Evolutionary conservation across 2,329 filamentous ascomycete species (phyloP), one percentile per base, ranked within the genome.

Genomic region (Phyllachora maydis): DNA sequence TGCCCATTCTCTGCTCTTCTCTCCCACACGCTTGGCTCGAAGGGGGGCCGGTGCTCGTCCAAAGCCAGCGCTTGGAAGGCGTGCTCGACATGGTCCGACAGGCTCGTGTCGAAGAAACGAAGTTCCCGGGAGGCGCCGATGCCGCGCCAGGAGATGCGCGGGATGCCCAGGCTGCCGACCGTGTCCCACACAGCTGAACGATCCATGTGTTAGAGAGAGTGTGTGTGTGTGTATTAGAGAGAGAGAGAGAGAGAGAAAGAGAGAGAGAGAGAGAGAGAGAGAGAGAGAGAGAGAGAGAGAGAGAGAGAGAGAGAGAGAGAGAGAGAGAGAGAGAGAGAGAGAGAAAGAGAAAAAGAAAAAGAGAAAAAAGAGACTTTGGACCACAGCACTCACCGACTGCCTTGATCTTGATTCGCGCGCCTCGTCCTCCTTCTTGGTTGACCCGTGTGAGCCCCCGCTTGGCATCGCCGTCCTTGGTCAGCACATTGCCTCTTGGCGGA

Each of bases 11-110:
- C 27, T 2, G 9, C 21, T 5, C 22, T 27, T 6, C 31, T 23
- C 15, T 33, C 31, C 31, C 29, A 33, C 2, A 33, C 16, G 2
- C 29, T 25, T 2, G 31, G 31, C 18, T 24, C 22, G 17, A 67
- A 69, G 0, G 60, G 52, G 1, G 52, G 40, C 6, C 63, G 53
- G 11, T 50, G 54, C 39, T 69, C 64, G 27, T 68, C 63, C 3
- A 69, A 40, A 1, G 62, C 63, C 7, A 69, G 46, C 0, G 62
- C 63, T 12, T 69, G 64, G 33, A 68, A 68, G 0, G 59, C 63
- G 35, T 66, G 51, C 33, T 64, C 53, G 16, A 69, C 54, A 8
- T 49, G 49, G 27, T 54, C 47, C 1, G 58, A 63, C 14, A 65
- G 40, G 18, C 44, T 50, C 4, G 59, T 65, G 32, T 65, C 57